These are phyloP conservation scores for Hyphopichia homilentoma DNA, from an alignment of 805 yeast species.

Conservation along the genomic window DNA sequence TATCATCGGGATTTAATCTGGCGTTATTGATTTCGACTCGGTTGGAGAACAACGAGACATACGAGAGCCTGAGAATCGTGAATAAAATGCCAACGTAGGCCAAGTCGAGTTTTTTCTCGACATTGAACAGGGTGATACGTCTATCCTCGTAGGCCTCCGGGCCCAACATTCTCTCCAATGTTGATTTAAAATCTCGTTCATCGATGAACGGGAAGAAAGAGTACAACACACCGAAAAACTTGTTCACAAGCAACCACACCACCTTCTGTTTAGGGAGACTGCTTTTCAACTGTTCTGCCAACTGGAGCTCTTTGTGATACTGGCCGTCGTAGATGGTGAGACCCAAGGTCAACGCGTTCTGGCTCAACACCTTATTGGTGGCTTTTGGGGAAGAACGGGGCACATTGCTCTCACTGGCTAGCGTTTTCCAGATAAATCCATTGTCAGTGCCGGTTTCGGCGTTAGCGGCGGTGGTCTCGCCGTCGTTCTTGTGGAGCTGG, in stretches of 20 bases:
- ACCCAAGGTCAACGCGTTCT: slow-evolving; percentile 5
- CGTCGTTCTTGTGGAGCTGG: too few relatives aligned
- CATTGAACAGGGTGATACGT: slow-evolving; percentile 13
- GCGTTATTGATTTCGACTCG: slow-evolving; percentile 15
- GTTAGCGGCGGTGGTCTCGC: too few relatives aligned
- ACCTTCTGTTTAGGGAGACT: slow-evolving; percentile 49
- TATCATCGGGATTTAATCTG: slow-evolving; percentile 11
- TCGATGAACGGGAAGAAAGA: slow-evolving; percentile 62
- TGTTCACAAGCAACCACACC: slow-evolving; percentile 50
- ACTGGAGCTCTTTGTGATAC: slow-evolving; percentile 23
- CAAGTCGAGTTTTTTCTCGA: slow-evolving; percentile 29
- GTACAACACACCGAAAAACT: slow-evolving; percentile 56
- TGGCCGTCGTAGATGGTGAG: slow-evolving; percentile 9
- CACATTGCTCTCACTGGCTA: too few relatives aligned
- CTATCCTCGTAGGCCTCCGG: slow-evolving; percentile 17
- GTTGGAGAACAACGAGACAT: slow-evolving; percentile 27
- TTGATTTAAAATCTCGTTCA: slow-evolving; percentile 45
- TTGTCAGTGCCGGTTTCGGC: too few relatives aligned
- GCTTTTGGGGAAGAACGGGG: too few relatives aligned
- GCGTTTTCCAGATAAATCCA: too few relatives aligned
- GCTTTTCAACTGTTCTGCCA: slow-evolving; percentile 27
- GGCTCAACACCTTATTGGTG: too few relatives aligned
- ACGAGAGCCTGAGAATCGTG: slow-evolving; percentile 31
- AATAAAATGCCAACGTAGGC: slow-evolving; percentile 30
- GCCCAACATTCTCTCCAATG: slow-evolving; percentile 42